Evolutionary conservation across 2,329 filamentous ascomycete species (phyloP).

Genomic region (Nothopassalora personata): DNA sequence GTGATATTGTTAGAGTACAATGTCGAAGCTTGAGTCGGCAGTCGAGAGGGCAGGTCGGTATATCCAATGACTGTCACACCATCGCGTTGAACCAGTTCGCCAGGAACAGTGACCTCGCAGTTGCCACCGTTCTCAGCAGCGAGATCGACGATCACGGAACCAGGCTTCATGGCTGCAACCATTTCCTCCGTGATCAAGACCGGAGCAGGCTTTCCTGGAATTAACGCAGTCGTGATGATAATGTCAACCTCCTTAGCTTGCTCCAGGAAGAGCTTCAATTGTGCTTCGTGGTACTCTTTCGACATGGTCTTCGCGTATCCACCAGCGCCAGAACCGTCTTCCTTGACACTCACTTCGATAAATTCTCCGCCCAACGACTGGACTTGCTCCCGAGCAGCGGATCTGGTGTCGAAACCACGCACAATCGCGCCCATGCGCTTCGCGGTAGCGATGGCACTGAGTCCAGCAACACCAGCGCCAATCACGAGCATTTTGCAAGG

Average conservation of each 20-base stretch:
- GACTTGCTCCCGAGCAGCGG: slow-evolving; percentile 83
- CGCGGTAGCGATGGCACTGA: slow-evolving; percentile 83
- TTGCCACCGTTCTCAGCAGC: slow-evolving; percentile 86
- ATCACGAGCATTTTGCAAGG: slow-evolving; percentile 88
- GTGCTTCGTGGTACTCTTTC: slow-evolving; percentile 84
- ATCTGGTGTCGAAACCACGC: slow-evolving; percentile 82
- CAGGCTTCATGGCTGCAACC: slow-evolving; percentile 81
- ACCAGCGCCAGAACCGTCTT: slow-evolving; percentile 77
- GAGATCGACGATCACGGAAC: slow-evolving; percentile 81
- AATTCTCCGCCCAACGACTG: slow-evolving; percentile 88
- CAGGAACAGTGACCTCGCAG: slow-evolving; percentile 70
- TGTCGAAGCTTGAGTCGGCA: slow-evolving; percentile 84
- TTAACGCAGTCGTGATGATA: slow-evolving; percentile 86
- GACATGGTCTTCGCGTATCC: slow-evolving; percentile 94
- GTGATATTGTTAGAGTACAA: slow-evolving; percentile 92
- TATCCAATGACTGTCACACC: slow-evolving; percentile 68
- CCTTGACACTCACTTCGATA: slow-evolving; percentile 76
- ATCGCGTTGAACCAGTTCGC: slow-evolving; percentile 64
- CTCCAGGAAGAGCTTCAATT: slow-evolving; percentile 88
- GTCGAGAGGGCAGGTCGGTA: slow-evolving; percentile 77
- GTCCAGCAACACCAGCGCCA: slow-evolving; percentile 79
- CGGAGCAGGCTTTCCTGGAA: slow-evolving; percentile 76
- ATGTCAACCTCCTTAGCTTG: slow-evolving; percentile 87
- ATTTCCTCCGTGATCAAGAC: slow-evolving; percentile 78
- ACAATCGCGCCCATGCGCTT: slow-evolving; percentile 83